These are phyloP conservation scores for Friedmanniomyces endolithicus DNA, from an alignment of 495 filamentous ascomycete species.

Conservation along the genomic window DNA sequence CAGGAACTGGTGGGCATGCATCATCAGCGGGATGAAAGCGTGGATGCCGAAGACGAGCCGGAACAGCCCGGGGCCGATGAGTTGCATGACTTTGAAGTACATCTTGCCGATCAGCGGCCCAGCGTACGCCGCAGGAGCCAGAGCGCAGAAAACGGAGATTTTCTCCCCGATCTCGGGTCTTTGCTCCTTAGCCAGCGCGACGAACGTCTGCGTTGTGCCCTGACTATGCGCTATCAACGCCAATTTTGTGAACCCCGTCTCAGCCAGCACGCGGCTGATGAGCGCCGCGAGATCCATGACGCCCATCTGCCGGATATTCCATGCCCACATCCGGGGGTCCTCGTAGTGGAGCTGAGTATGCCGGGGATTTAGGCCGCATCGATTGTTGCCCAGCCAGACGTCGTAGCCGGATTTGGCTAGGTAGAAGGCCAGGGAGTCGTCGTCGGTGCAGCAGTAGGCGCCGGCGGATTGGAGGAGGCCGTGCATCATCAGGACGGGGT, in stretches of 20 bases:
- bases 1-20: slow-evolving; percentile 60
- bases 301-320: slow-evolving; percentile 94
- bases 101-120: slow-evolving; percentile 74
- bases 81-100: slow-evolving; percentile 86
- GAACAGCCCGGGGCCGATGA: slow-evolving; percentile 65
- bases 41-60: slow-evolving; percentile 82
- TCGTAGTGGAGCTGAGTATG: slow-evolving; percentile 56
- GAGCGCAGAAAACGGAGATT: slow-evolving; percentile 82
- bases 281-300: slow-evolving; percentile 81
- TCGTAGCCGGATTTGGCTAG: slow-evolving; percentile 90
- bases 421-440: slow-evolving; percentile 80
- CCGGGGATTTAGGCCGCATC: slow-evolving; percentile 70
- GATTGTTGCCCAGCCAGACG: slow-evolving; percentile 92
- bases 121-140: slow-evolving; percentile 85
- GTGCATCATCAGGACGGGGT: slow-evolving; percentile 81
- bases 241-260: slow-evolving; percentile 73
- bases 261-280: slow-evolving; percentile 65
- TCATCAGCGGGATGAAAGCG: slow-evolving; percentile 91
- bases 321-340: slow-evolving; percentile 93
- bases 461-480: slow-evolving; percentile 79
- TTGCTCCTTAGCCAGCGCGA: slow-evolving; percentile 85
- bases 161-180: slow-evolving; percentile 74
- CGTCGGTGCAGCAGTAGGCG: slow-evolving; percentile 83
- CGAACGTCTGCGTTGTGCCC: slow-evolving; percentile 80
- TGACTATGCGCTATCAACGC: slow-evolving; percentile 82